Base-by-base conservation (phyloP, 352 stramenopile species). In the Globisporangium barbulae region DNA sequence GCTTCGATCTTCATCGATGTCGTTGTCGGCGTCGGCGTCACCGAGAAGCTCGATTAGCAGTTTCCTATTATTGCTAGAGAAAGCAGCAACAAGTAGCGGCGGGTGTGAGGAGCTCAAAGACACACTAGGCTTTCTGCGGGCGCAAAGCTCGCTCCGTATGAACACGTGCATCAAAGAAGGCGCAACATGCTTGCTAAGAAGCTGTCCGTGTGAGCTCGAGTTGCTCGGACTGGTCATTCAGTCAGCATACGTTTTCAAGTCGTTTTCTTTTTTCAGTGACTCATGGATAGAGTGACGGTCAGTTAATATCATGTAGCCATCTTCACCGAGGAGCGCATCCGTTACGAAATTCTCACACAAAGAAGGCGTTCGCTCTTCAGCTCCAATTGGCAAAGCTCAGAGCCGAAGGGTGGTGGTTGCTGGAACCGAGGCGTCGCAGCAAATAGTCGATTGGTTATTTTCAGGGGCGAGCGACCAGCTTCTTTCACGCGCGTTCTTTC, bases 121-220 rank as follows among this genome's bases (percentile, higher is more conserved):
- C 39, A 73, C 83, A 13, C 58, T 92, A 42, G 87, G 93, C 63
- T 95, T 95, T 59, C 61, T 95, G 49, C 83, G 75, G 25, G 25
- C 25, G 1, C 87, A 95, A 63, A 94, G 87, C 62, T 81, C 91
- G 59, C 87, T 83, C 5, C 83, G 87, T 48, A 95, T 95, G 84
- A 95, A 95, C 68, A 90, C 85, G 48, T 67, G 93, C 13, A 95
- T 95, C 68, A 85, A 95, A 73, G 87, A 95, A 73, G 87, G 85
- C 55, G 87, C 25, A 28, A 28, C 25, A 28, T 28, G 25, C 25
- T 28, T 28, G 25, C 25, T 28, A 28, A 28, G 25, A 28, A 28
- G 25, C 25, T 28, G 25, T 28, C 25, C 25, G 25, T 2, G 25
- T 28, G 25, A 28, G 25, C 2, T 28, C 25, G 25, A 28, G 25